Base-by-base conservation (phyloP, 768 basidiomycete species). In the Hericium alpestre region DNA sequence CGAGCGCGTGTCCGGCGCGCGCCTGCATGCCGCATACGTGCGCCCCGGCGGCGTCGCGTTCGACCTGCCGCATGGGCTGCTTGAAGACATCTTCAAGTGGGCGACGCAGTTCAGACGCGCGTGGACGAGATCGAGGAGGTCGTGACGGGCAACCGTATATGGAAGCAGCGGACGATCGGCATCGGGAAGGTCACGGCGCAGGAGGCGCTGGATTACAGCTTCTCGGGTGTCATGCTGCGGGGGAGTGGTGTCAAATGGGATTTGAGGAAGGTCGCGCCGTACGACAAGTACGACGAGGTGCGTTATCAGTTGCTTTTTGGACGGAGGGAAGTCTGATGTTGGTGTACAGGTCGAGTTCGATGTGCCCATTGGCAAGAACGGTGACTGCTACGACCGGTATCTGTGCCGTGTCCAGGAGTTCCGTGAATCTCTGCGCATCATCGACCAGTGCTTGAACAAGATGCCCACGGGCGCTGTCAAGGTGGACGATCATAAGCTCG, bases 111-210 rank as follows among this genome's bases (percentile, higher is more conserved):
- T 96, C 70, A 72, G 79, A 84, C 83, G 53, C 81, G 95, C 60
- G 79, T 99, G 25, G 94, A 99, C 67, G 95, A 99, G 73, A 89
- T 98, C 62, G 95, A 99, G 73, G 94, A 98, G 72, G 93, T 99
- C 62, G 85, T 99, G 32, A 94, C 91, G 3, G 94, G 88, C 1
- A 99, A 99, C 75, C 83, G 95, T 66, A 95, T 99, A 72, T 98
- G 96, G 95, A 96, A 96, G 72, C 82, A 89, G 65, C 80, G 95
- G 58, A 99, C 95, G 7, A 73, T 96, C 54, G 93, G 87, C 9
- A 80, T 99, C 53, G 95, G 94, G 48, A 76, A 78, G 50, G 94
- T 99, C 41, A 93, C 90, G 20, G 93, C 93, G 18, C 85, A 96
- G 70, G 74, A 99, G 71, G 95, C 95, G 0, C 69, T 94, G 63